Evolutionary conservation across 2,329 filamentous ascomycete species (phyloP).

Genomic region (Botrytis paeoniae): DNA sequence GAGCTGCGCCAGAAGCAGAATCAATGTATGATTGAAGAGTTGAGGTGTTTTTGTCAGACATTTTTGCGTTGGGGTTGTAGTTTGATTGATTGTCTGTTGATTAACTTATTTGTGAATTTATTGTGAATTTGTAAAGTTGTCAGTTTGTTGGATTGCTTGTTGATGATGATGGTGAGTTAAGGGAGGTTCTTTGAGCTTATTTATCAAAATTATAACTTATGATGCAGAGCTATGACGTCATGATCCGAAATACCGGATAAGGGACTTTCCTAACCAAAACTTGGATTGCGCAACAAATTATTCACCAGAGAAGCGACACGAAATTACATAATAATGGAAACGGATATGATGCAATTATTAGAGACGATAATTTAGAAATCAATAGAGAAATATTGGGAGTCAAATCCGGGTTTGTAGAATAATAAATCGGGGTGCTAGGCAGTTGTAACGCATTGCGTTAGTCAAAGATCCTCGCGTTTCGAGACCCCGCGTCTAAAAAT

Average conservation of each 20-base stretch:
- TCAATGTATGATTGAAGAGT: conserved; percentile 78
- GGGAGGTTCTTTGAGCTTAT: not conserved
- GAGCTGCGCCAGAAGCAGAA: conserved; percentile 67
- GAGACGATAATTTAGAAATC: too few relatives aligned
- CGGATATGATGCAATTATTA: too few relatives aligned
- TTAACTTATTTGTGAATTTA: not conserved
- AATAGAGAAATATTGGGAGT: too few relatives aligned
- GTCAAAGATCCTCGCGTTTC: too few relatives aligned
- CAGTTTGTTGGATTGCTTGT: not conserved
- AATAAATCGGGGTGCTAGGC: too few relatives aligned
- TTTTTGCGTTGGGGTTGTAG: conserved; percentile 31
- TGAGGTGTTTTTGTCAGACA: conserved; percentile 57
- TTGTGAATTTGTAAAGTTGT: too few relatives aligned
- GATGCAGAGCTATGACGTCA: not conserved
- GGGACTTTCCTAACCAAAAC: not conserved
- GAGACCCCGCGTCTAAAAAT: too few relatives aligned
- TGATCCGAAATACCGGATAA: not conserved
- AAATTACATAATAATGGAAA: too few relatives aligned
- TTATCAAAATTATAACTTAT: not conserved
- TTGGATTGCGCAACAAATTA: not conserved
- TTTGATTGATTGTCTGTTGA: conserved; percentile 11
- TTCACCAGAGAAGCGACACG: not conserved
- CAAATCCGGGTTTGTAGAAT: too few relatives aligned
- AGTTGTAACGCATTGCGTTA: too few relatives aligned
- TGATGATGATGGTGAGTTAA: not conserved